phyloP scores from a whole-genome alignment of 495 filamentous ascomycete genomes.

The Hypoxylon fragiforme region DNA sequence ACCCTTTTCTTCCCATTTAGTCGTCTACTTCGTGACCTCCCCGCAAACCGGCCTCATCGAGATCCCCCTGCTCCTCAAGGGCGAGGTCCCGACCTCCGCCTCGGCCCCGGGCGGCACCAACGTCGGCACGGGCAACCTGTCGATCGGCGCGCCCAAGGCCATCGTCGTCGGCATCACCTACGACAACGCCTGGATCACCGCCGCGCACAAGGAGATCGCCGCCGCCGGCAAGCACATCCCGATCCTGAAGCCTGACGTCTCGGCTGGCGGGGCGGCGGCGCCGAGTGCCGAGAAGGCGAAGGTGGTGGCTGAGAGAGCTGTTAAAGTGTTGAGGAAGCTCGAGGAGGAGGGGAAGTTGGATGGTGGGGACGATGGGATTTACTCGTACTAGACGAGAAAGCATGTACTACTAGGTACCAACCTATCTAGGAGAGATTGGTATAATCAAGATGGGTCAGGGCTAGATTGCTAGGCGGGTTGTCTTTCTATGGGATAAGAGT shows the following conservation, averaged over 20 bases:
- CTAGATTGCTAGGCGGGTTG: no score
- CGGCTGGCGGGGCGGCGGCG: not conserved
- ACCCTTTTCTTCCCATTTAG: not conserved
- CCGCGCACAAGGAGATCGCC: slow-evolving; percentile 3
- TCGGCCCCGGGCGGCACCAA: not conserved
- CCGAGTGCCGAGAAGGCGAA: not conserved
- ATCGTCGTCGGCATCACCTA: slow-evolving; percentile 10
- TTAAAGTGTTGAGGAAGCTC: slow-evolving; percentile 13
- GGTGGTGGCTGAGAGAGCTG: slow-evolving; percentile 5
- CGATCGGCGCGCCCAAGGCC: slow-evolving; percentile 9
- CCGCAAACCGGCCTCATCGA: slow-evolving; percentile 8
- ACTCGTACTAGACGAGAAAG: slow-evolving; percentile 15
- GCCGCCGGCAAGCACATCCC: slow-evolving; percentile 10
- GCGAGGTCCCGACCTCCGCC: slow-evolving; percentile 7
- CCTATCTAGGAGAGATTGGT: no score
- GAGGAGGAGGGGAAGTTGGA: slow-evolving; percentile 28
- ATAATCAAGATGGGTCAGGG: no score
- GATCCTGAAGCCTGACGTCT: slow-evolving; percentile 13
- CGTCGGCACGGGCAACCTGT: slow-evolving; percentile 3
- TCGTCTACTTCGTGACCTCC: slow-evolving; percentile 15
- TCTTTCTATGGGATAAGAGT: no score
- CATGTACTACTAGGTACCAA: no score
- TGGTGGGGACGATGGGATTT: slow-evolving; percentile 13
- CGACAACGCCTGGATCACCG: slow-evolving; percentile 17
- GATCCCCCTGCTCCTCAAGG: slow-evolving; percentile 18